A percentile compares a stretch with the other conserved stretches of the same genome.
phyloP scores from a whole-genome alignment of 2,329 filamentous ascomycete species.

The Venturia nashicola region DNA sequence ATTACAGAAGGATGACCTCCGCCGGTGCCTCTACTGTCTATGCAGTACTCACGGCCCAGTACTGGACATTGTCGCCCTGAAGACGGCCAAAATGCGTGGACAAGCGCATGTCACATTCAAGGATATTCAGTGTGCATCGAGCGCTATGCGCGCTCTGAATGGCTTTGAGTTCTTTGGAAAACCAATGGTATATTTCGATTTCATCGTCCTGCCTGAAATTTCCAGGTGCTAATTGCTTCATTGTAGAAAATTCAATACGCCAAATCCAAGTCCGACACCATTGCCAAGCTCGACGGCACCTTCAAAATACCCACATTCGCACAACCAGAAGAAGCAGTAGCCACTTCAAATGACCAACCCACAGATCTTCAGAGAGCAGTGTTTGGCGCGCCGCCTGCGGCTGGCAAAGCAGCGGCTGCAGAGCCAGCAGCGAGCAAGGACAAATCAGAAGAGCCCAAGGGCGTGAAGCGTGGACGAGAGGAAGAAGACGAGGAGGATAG shows the following conservation, averaged over 20 bases:
- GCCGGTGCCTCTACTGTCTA: constrained; percentile 78
- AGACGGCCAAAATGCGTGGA: constrained; percentile 84
- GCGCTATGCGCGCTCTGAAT: constrained; percentile 82
- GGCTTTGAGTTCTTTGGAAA: constrained; percentile 77
- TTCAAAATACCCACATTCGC: constrained; percentile 53
- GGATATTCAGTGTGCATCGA: constrained; percentile 81
- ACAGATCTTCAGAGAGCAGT: constrained; percentile 9
- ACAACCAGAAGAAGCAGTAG: not conserved
- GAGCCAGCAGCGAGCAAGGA: constrained; percentile 4
- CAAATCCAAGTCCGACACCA: constrained; percentile 75
- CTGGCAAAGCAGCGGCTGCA: not conserved
- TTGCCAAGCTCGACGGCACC: constrained; percentile 85
- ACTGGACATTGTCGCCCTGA: constrained; percentile 80
- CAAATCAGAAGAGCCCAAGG: constrained; percentile 6
- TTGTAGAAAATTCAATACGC: constrained; percentile 78
- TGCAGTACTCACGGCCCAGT: constrained; percentile 91
- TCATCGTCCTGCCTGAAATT: not conserved
- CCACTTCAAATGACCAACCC: not conserved
- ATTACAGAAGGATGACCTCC: constrained; percentile 77
- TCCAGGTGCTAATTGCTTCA: constrained; percentile 3
- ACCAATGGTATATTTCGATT: constrained; percentile 54
- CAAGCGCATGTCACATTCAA: constrained; percentile 89
- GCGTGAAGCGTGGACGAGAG: constrained; percentile 3
- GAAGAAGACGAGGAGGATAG: constrained; percentile 8
- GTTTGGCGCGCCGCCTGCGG: constrained; percentile 7